Evolutionary conservation across 106 monocot genomes (phyloP).

Genomic region (Dendrobium nobile): DNA sequence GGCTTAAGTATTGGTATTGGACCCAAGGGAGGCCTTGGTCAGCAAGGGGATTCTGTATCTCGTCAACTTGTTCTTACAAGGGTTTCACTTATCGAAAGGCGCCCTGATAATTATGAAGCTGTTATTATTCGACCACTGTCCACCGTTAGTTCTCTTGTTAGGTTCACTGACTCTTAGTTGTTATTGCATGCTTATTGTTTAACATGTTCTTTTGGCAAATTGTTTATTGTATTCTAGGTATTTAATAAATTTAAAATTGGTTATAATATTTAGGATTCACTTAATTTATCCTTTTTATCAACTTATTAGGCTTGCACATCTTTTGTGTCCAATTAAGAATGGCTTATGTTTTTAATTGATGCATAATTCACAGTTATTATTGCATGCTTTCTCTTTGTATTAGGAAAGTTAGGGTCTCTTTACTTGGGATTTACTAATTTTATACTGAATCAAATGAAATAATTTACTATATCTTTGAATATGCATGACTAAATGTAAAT

Average conservation of each 20-base stretch:
- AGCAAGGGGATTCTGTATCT: conserved; percentile 80
- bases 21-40: conserved; percentile 93
- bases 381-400: not conserved
- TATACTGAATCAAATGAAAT: not conserved
- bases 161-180: conserved; percentile 53
- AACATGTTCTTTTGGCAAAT: not conserved
- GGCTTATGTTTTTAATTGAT: not conserved
- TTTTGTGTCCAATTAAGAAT: not conserved
- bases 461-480: not conserved
- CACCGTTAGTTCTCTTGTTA: conserved; percentile 79
- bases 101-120: conserved; percentile 96
- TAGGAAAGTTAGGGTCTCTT: not conserved
- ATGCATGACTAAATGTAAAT: not conserved
- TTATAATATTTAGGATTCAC: not conserved
- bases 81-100: conserved; percentile 85
- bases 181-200: not conserved
- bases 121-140: conserved; percentile 91
- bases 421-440: not conserved
- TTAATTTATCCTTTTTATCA: not conserved
- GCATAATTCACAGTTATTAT: not conserved
- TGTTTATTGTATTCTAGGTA: not conserved
- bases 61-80: conserved; percentile 93
- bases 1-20: conserved; percentile 78
- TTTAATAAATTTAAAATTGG: not conserved
- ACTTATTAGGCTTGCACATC: not conserved